Percentiles rank a stretch among this genome's conserved stretches.
Conservation (phyloP, 192 early-diverging fungal genomes). For the Linnemannia exigua region DNA sequence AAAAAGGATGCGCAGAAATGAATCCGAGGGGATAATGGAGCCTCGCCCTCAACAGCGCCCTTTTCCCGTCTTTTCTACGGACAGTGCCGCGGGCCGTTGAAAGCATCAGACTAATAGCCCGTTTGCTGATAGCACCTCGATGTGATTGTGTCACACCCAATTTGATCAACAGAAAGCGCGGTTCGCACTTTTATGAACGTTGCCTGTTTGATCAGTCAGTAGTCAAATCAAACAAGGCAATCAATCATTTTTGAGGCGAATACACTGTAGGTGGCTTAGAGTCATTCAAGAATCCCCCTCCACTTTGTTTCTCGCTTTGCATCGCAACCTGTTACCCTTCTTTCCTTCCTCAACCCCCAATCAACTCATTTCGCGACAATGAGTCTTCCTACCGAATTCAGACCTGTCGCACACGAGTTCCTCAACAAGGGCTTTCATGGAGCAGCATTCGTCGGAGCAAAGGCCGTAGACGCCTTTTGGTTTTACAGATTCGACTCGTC, state of each 20-base stretch:
- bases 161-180: too few relatives aligned
- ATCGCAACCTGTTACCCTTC: not conserved
- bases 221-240: too few relatives aligned
- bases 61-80: not conserved
- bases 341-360: not conserved
- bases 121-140: not conserved
- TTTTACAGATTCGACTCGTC: slow-evolving; percentile 50
- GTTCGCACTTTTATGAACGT: too few relatives aligned
- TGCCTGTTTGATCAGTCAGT: too few relatives aligned
- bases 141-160: not conserved
- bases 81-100: not conserved
- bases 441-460: slow-evolving; percentile 48
- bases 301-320: not conserved
- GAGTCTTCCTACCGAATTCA: slow-evolving; percentile 44
- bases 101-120: not conserved
- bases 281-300: not conserved
- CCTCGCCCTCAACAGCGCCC: not conserved
- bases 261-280: not conserved
- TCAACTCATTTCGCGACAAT: slow-evolving; percentile 8
- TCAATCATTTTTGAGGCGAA: too few relatives aligned
- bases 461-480: slow-evolving; percentile 45
- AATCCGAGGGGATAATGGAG: not conserved
- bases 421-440: slow-evolving; percentile 39
- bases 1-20: not conserved
- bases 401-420: slow-evolving; percentile 55